phyloP scores from a whole-genome alignment of 2,329 filamentous ascomycete genomes.

The Trichoderma sp. region DNA sequence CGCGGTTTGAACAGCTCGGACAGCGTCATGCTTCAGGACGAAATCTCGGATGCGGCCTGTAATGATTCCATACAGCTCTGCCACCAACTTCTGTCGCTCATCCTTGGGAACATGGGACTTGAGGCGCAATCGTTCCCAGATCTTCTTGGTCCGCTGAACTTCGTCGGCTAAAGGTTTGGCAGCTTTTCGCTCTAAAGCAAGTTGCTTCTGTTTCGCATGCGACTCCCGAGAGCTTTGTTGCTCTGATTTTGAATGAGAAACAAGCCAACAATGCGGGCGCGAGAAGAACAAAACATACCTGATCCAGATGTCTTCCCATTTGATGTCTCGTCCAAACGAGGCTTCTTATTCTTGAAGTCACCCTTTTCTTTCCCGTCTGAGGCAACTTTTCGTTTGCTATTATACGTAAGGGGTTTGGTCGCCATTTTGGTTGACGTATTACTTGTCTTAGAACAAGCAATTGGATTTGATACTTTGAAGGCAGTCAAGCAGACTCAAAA shows the following conservation, averaged over 20 bases:
- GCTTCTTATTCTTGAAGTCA: conserved; percentile 50
- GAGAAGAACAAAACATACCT: conserved; percentile 33
- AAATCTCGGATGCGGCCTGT: conserved; percentile 91
- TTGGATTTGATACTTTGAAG: background rate
- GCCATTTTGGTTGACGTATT: conserved; percentile 42
- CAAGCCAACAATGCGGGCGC: background rate
- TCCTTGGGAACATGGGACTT: conserved; percentile 92
- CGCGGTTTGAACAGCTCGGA: conserved; percentile 93
- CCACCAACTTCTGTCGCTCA: conserved; percentile 81
- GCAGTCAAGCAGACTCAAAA: background rate
- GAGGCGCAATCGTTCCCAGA: conserved; percentile 90
- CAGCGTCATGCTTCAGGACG: conserved; percentile 96
- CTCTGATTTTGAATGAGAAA: conserved; percentile 8
- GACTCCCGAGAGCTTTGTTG: conserved; percentile 76
- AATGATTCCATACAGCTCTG: conserved; percentile 87
- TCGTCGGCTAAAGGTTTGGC: conserved; percentile 91
- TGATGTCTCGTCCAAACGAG: conserved; percentile 35
- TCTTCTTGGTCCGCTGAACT: conserved; percentile 85
- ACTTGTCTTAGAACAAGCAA: conserved; percentile 13
- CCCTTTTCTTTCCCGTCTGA: conserved; percentile 43
- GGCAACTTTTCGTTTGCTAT: conserved; percentile 58
- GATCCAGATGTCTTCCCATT: conserved; percentile 40
- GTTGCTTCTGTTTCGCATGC: conserved; percentile 87
- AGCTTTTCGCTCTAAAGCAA: conserved; percentile 84
- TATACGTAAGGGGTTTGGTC: conserved; percentile 45